Evolutionary conservation across 768 basidiomycete species (phyloP).

Genomic region (Psilocybe subaeruginosa): DNA sequence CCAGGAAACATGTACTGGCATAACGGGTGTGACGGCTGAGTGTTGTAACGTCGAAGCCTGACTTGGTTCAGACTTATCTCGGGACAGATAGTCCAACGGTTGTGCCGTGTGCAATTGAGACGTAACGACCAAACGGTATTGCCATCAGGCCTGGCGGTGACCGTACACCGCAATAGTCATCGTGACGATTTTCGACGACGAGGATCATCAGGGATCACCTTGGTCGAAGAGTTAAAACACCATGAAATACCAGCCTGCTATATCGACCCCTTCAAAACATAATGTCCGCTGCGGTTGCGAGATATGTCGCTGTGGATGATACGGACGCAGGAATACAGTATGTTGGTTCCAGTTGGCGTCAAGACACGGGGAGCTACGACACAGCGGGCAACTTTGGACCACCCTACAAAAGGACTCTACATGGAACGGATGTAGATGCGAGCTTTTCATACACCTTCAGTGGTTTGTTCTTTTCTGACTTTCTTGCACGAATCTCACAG

Average conservation of each 20-base stretch:
- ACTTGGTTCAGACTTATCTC: too few species aligned
- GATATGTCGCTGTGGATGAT: conserved; percentile 39
- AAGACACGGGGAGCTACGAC: conserved; percentile 28
- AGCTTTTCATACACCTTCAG: conserved; percentile 31
- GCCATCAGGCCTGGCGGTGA: not conserved
- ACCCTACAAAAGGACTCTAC: conserved; percentile 30
- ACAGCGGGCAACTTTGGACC: conserved; percentile 33
- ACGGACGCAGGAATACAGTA: conserved; percentile 33
- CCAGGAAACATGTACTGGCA: too few species aligned
- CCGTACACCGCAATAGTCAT: too few species aligned
- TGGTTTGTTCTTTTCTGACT: conserved; percentile 22
- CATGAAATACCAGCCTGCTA: not conserved
- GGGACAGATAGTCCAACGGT: not conserved
- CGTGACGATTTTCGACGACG: too few species aligned
- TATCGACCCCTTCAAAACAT: not conserved
- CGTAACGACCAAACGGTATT: not conserved
- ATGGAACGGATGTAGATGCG: conserved; percentile 29
- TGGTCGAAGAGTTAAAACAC: not conserved
- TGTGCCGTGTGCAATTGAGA: not conserved
- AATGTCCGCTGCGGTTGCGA: not conserved
- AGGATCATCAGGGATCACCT: not conserved
- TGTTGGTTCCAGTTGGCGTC: conserved; percentile 29
- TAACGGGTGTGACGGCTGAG: too few species aligned
- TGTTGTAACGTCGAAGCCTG: too few species aligned
- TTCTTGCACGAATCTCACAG: not conserved